phyloP scores from a whole-genome alignment of 768 basidiomycete genomes.

The Rickenella mellea region DNA sequence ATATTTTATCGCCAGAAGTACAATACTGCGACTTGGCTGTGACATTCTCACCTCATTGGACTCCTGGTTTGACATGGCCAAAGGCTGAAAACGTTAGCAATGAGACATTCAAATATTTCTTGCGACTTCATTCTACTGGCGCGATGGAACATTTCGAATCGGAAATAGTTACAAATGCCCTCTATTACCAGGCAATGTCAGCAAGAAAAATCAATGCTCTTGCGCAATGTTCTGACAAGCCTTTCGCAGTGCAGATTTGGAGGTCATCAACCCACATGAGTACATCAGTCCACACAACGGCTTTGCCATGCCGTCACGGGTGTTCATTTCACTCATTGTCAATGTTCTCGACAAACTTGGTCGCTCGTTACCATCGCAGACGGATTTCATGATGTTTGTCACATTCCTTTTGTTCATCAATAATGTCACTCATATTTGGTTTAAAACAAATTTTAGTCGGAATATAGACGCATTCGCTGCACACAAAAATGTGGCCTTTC shows the following conservation, averaged over 20 bases:
- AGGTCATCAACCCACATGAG: conserved; percentile 67
- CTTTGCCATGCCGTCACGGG: conserved; percentile 74
- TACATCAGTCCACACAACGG: conserved; percentile 77
- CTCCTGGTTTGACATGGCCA: conserved; percentile 68
- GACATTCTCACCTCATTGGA: conserved; percentile 66
- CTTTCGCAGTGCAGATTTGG: conserved; percentile 58
- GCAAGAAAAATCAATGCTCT: conserved; percentile 17
- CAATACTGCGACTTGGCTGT: conserved; percentile 79
- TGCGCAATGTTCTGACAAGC: conserved; percentile 2
- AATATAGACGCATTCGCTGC: conserved; percentile 64
- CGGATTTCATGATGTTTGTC: conserved; percentile 70
- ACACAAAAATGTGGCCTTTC: conserved; percentile 83
- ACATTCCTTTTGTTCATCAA: conserved; percentile 1
- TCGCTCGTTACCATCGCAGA: conserved; percentile 73
- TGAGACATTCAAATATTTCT: conserved; percentile 72
- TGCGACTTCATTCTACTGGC: conserved; percentile 77
- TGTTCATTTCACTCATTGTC: conserved; percentile 74
- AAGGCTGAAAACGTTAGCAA: conserved; percentile 56
- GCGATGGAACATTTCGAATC: conserved; percentile 82
- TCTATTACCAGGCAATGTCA: conserved; percentile 83
- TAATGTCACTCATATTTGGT: too few relatives aligned
- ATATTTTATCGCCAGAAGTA: conserved; percentile 57
- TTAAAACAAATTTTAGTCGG: conserved; percentile 49
- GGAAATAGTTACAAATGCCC: conserved; percentile 65
- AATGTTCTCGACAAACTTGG: conserved; percentile 80